Evolutionary conservation across 371 early-diverging fungal species (phyloP).

Genomic region (Smittium mucronatum): DNA sequence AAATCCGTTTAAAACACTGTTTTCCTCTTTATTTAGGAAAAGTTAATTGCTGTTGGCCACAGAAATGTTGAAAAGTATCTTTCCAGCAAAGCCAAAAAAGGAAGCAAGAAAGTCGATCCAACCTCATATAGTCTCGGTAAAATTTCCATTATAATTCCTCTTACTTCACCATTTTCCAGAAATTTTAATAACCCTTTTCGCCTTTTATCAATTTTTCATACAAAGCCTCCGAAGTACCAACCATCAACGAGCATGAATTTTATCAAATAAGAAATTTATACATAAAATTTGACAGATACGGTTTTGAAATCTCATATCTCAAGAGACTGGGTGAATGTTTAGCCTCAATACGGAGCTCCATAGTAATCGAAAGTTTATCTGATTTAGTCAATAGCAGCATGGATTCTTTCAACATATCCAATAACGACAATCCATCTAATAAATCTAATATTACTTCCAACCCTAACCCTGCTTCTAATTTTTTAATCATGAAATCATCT

Average conservation of each 20-base stretch:
- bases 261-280: background rate
- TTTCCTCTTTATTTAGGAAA: slow-evolving; percentile 16
- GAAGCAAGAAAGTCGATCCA: slow-evolving; percentile 37
- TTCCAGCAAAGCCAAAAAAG: slow-evolving; percentile 35
- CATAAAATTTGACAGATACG: background rate
- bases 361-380: background rate
- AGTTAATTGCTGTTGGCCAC: slow-evolving; percentile 35
- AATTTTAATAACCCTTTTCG: background rate
- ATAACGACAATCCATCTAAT: background rate
- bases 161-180: background rate
- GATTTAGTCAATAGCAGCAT: background rate
- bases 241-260: background rate
- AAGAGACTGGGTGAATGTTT: background rate
- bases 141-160: background rate
- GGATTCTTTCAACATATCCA: background rate
- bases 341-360: background rate
- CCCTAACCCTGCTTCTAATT: background rate
- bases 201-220: background rate
- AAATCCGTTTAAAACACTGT: too few species aligned
- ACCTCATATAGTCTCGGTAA: slow-evolving; percentile 17
- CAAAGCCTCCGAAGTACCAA: background rate
- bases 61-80: slow-evolving; percentile 40
- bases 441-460: background rate
- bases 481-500: background rate
- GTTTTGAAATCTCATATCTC: background rate